Evolutionary conservation across 352 stramenopile genomes (phyloP).

Genomic region (Globisporangium yorkense): DNA sequence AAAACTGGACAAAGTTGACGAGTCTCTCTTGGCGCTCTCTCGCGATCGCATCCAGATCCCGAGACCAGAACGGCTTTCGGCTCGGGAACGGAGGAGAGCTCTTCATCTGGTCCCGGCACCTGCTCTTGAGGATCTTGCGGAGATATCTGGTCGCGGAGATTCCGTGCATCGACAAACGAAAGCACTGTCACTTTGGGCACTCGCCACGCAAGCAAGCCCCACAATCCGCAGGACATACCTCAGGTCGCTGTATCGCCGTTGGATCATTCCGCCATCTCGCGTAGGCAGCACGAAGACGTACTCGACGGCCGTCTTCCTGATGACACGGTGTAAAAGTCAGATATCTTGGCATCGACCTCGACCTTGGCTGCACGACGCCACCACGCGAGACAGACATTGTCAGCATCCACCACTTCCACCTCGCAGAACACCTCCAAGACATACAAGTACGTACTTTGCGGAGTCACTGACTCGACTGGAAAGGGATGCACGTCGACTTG

Average conservation of each 20-base stretch:
- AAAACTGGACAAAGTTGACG: background rate
- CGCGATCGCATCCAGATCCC: background rate
- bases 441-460: no score
- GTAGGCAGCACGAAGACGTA: background rate
- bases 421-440: no score
- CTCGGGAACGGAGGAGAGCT: background rate
- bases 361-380: background rate
- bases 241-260: background rate
- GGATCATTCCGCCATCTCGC: background rate
- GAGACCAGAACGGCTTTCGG: background rate
- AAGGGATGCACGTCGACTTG: background rate
- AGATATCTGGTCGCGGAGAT: background rate
- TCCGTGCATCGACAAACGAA: background rate
- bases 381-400: background rate
- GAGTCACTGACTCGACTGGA: background rate
- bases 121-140: background rate
- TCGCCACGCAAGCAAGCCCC: background rate
- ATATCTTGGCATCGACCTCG: background rate
- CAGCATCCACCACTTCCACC: background rate
- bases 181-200: background rate
- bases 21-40: background rate
- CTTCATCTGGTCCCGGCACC: background rate
- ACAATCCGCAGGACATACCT: background rate
- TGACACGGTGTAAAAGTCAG: background rate
- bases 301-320: background rate